Base-by-base conservation (phyloP, 176 grass and related monocot species). In the Aegilops bicornis region DNA sequence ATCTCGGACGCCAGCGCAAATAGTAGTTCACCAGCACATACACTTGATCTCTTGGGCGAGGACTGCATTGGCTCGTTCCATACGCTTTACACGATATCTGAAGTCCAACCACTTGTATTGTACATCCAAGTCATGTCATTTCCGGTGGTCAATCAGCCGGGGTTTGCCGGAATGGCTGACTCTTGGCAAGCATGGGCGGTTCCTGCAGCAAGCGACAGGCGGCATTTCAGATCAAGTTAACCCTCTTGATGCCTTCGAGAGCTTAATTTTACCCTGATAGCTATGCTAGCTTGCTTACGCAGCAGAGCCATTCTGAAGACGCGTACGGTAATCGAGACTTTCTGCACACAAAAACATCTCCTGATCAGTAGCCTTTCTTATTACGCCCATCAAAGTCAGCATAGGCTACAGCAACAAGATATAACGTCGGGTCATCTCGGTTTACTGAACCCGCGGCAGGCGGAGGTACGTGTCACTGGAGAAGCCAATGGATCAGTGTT, bases 161-260 rank as follows among this genome's bases (percentile, higher is more conserved):
- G n/a, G 61, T 77, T 79, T 88, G 89, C 86, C 85, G 86, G 42
- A 85, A 91, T 71, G 52, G 50, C 85, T 91, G 89, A 91, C 77
- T 76, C 39, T 4, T 78, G 30, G 64, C 42, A 54, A 42, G 15
- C 69, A 79, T 40, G 82, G 61, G 27, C 36, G 68, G 60, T 84
- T 43, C 56, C 89, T 67, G n/a, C 42, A 79, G 10, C 78, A 40
- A 91, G 77, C 82, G 85, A 91, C 80, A 91, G 61, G 30, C 85
- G 80, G 69, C 27, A 16, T 85, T 66, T 84, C 85, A 84, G 35
- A 79, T 79, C 79, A 87, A 15, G 89, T 86, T 42, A 30, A 73
- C 65, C 15, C 56, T 11, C 74, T 14, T 33, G 58, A 31, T 45
- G 12, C 59, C 31, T 37, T 37, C 25, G 29, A 45, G 7, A 17